phyloP scores from a whole-genome alignment of 345 rosid species.

The Eucalyptus sp. region DNA sequence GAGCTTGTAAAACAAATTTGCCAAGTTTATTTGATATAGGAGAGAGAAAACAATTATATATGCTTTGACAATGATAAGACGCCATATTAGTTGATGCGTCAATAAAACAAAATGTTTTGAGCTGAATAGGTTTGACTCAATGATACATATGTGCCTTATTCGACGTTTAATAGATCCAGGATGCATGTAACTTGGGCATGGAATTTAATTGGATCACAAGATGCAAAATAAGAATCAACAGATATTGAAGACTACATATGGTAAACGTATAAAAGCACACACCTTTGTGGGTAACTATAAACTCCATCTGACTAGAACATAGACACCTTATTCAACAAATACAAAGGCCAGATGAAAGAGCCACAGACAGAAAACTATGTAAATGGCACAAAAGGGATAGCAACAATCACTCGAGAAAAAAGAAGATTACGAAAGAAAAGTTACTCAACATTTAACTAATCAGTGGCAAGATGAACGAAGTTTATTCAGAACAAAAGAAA shows the following conservation, averaged over 20 bases:
- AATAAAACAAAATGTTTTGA: not conserved
- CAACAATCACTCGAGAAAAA: not conserved
- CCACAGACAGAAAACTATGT: not conserved
- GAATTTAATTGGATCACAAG: not conserved
- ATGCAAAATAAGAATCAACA: not conserved
- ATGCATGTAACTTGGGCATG: not conserved
- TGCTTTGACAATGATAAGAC: not conserved
- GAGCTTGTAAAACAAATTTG: not conserved
- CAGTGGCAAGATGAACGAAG: not conserved
- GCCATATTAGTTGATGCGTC: not conserved
- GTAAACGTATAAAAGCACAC: not conserved
- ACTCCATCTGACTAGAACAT: not conserved
- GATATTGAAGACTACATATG: not conserved
- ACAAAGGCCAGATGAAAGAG: not conserved
- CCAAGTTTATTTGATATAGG: not conserved
- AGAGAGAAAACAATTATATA: not conserved
- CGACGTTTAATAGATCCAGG: not conserved
- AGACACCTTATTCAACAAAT: not conserved
- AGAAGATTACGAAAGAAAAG: not conserved
- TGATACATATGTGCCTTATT: not conserved
- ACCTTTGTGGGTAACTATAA: not conserved
- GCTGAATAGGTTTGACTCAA: not conserved
- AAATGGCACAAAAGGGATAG: not conserved
- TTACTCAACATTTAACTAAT: not conserved
- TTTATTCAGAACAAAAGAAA: not conserved